A percentile compares a stretch with the other conserved stretches of the same genome.
Conservation (phyloP, 2,329 filamentous ascomycete genomes). For the Phoma herbarum region DNA sequence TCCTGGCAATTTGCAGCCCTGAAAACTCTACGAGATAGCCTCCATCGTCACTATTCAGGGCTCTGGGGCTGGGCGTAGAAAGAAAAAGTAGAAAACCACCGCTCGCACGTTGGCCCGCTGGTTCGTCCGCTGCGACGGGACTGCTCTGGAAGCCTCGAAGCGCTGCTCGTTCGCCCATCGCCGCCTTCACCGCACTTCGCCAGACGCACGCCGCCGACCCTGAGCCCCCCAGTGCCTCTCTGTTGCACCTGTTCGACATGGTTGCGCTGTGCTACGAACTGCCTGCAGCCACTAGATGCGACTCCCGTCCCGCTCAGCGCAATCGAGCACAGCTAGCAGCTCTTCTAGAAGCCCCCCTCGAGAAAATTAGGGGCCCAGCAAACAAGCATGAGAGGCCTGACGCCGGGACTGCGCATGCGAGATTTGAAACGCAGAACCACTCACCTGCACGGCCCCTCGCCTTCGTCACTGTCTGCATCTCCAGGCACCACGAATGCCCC, state of each 20-base stretch:
- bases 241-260: conserved; percentile 40
- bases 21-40: neutral
- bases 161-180: conserved; percentile 10
- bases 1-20: neutral
- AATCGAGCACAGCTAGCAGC: conserved; percentile 38
- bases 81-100: neutral
- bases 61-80: neutral
- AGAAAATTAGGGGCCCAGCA: conserved; percentile 44
- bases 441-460: conserved; percentile 22
- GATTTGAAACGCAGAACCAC: conserved; percentile 38
- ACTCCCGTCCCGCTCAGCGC: conserved; percentile 32
- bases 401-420: conserved; percentile 25
- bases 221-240: conserved; percentile 2
- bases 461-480: conserved; percentile 24
- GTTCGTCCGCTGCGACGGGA: conserved; percentile 23
- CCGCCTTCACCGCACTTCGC: conserved; percentile 18
- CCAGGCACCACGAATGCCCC: conserved; percentile 4
- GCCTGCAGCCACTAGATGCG: conserved; percentile 31
- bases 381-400: conserved; percentile 25
- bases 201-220: conserved; percentile 19
- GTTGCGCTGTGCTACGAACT: conserved; percentile 30
- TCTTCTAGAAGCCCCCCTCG: conserved; percentile 50
- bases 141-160: conserved; percentile 3
- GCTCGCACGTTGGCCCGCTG: too few species aligned
- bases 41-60: neutral